Evolutionary conservation across 2,329 filamentous ascomycete genomes (phyloP), one percentile per base, ranked within the genome.

Genomic region (Didymella segeticola): DNA sequence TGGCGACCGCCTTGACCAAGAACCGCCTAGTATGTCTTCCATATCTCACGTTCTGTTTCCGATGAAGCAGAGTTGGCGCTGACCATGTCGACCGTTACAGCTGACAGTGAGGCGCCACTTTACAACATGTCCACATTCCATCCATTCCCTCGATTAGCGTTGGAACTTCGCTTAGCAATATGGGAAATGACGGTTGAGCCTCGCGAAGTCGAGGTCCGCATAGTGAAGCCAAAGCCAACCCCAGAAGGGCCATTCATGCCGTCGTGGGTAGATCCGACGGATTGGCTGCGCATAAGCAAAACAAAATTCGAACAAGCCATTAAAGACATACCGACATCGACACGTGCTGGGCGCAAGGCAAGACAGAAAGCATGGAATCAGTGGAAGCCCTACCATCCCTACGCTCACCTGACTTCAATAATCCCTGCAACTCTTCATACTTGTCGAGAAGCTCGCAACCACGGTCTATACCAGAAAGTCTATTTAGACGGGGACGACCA

Each of bases 121-220:
- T 26, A 7, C 5, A n/a, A 33, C 37, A 39, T 39, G 37, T 15
- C 37, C 9, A 42, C 39, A 14, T 63, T 63, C 37, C 46, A 58
- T 41, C 52, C 52, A 20, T 61, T 63, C 25, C 52, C 56, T 1
- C 41, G 36, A 5, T 36, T 64, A 6, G 52, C 59, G 22, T 20
- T 43, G 7, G 57, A 60, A 22, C 50, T 64, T 6, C 57, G 59
- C 22, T 26, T 53, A 8, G 14, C 19, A 8, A 57, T 62, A 36
- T 64, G 59, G 61, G 58, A 54, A 31, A 23, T 47, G 30, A 58
- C 59, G 0, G 48, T 56, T 3, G 47, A 58, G 31, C 54, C 61
- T 26, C 59, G 54, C 9, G 43, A 34, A 1, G 59, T 62, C 25
- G 54, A 60, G 14, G 47, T 64, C 39, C 48, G 51, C 3, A 42